Percentiles rank a stretch among this genome's conserved stretches.
These are phyloP conservation scores for Globisporangium abappressorium DNA, from an alignment of 352 stramenopile species.

Conservation along the genomic window DNA sequence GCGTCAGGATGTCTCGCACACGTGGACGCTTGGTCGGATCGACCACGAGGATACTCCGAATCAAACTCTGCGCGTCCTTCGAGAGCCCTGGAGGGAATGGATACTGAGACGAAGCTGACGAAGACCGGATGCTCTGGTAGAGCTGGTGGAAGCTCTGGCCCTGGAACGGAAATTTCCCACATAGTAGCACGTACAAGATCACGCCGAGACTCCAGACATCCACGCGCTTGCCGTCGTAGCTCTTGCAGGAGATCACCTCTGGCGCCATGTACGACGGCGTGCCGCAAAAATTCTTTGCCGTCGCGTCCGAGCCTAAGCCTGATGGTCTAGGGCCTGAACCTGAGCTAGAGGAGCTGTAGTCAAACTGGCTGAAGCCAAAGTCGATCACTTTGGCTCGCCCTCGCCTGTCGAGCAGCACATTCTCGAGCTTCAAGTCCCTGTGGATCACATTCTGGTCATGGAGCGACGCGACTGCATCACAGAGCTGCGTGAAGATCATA, in stretches of 20 bases:
- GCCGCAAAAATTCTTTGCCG: constrained; percentile 73
- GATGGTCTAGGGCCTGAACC: constrained; percentile 6
- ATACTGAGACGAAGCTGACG: constrained; percentile 1
- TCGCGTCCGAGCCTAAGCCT: constrained; percentile 22
- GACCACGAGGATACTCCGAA: constrained; percentile 41
- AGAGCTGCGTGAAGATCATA: constrained; percentile 42
- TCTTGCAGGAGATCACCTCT: constrained; percentile 52
- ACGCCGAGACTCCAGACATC: constrained; percentile 66
- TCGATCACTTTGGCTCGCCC: constrained; percentile 49
- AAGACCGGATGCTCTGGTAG: constrained; percentile 33
- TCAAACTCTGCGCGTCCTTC: constrained; percentile 32
- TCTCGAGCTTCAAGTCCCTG: constrained; percentile 77
- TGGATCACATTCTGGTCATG: constrained; percentile 61
- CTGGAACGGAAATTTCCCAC: constrained; percentile 83
- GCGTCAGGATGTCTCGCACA: constrained; percentile 29
- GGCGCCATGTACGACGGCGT: constrained; percentile 80
- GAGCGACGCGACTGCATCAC: constrained; percentile 33
- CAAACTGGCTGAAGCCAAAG: constrained; percentile 68
- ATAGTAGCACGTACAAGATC: constrained; percentile 47
- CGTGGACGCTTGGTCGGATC: constrained; percentile 41
- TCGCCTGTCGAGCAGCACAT: constrained; percentile 50
- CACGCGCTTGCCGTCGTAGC: constrained; percentile 50
- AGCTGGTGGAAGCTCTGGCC: constrained; percentile 43
- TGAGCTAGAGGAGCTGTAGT: constrained; percentile 20
- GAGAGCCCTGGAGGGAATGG: constrained; percentile 29